These are phyloP conservation scores for Fusarium penzigii DNA, from an alignment of 2,329 filamentous ascomycete species.

Conservation along the genomic window DNA sequence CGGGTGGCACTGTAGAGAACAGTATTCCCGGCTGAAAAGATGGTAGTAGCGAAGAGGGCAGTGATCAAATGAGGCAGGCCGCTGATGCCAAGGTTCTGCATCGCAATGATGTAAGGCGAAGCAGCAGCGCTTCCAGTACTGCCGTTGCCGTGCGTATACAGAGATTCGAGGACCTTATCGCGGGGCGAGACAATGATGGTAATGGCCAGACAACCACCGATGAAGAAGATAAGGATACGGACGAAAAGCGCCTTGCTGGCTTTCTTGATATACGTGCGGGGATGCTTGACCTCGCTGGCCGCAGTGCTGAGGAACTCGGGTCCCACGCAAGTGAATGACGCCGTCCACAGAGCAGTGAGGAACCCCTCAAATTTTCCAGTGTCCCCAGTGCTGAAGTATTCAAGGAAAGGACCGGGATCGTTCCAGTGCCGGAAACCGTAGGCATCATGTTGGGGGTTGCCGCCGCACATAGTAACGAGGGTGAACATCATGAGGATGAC, in stretches of 20 bases:
- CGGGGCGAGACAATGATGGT: constrained; percentile 66
- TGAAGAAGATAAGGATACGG: constrained; percentile 68
- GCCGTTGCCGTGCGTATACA: constrained; percentile 41
- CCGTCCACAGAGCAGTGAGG: constrained; percentile 63
- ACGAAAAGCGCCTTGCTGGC: constrained; percentile 72
- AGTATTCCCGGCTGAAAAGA: constrained; percentile 46
- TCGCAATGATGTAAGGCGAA: constrained; percentile 62
- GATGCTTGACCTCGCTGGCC: constrained; percentile 66
- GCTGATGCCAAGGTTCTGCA: constrained; percentile 51
- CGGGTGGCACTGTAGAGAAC: constrained; percentile 49
- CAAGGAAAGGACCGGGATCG: constrained; percentile 40
- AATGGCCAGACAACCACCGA: constrained; percentile 64
- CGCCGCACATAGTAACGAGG: constrained; percentile 74
- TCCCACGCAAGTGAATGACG: constrained; percentile 61
- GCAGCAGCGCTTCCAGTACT: constrained; percentile 47
- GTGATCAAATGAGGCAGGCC: constrained; percentile 58
- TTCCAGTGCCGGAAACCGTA: constrained; percentile 71
- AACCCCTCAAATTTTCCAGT: constrained; percentile 71
- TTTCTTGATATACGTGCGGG: constrained; percentile 61
- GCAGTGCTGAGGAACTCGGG: constrained; percentile 67
- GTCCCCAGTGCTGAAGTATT: constrained; percentile 57
- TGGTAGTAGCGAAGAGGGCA: constrained; percentile 42
- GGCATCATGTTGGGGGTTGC: constrained; percentile 66
- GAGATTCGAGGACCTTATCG: constrained; percentile 55
- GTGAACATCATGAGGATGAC: constrained; percentile 70